Evolutionary conservation across 805 yeast species (phyloP), one percentile per base, ranked within the genome.

Genomic region (Monosporozyma servazzii): DNA sequence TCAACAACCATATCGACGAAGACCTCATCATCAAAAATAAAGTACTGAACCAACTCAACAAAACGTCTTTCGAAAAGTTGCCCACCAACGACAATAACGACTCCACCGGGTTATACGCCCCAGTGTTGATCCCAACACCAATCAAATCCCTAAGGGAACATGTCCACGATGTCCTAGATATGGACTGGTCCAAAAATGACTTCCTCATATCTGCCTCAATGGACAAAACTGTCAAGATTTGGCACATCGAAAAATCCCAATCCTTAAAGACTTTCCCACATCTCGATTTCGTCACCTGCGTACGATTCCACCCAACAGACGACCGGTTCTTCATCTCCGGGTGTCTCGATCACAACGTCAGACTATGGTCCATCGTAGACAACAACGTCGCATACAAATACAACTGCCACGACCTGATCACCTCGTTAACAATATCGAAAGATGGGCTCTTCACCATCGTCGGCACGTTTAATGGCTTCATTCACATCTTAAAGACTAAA

Each of bases 171-270:
- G 75, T 91, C 15, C 65, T 88, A n/a, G 79, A 86, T 10, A 62
- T 90, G 33, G 87, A 86, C 59, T 90, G 97, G 97, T 84, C 95
- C 48, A 84, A 83, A 58, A 89, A 88, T 67, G 84, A 84, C 63
- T 90, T 90, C 58, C 64, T 91, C 30, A 64, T 88, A 1, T 75
- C 93, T 0, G 82, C 93, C 3, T 85, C 95, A 1, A 85, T 86
- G 84, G 98, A 90, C 67, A 77, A 79, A 55, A 84, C 95, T 0
- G 95, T 82, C 2, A 78, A 79, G 56, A 69, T 90, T 46, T 90
- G 97, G 96, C 95, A 90, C 65, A 77, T 84, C 11, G 87, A 86
- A 40, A 74, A 90, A 47, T 69, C 68, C 1, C 75, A 71, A 15
- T 80, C 88, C 48, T 69, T 90, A 17, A 76, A 84, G 47, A 74